Conservation (phyloP, 75 land plant genomes). For the Pinus tabuliformis region DNA sequence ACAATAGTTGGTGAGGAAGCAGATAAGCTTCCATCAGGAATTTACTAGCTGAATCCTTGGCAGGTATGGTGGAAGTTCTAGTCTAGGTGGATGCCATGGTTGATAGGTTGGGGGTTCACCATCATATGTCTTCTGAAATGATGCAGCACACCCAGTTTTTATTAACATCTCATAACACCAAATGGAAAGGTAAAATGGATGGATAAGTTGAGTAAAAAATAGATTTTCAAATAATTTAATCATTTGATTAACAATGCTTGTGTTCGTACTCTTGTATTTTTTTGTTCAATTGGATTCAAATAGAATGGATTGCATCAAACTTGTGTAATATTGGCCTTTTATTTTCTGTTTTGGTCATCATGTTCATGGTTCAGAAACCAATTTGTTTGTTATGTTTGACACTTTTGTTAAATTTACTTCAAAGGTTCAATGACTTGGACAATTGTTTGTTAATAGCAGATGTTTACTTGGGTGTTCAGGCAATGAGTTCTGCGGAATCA, state of each 20-base stretch:
- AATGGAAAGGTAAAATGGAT: background rate
- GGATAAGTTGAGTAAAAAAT: background rate
- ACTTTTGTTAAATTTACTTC: background rate
- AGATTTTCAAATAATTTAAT: background rate
- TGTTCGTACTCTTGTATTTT: background rate
- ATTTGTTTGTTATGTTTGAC: background rate
- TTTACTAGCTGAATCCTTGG: background rate
- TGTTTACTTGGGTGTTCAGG: constrained; percentile 5
- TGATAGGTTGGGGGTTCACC: background rate
- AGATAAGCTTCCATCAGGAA: background rate
- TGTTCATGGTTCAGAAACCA: background rate
- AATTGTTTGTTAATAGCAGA: constrained; percentile 1
- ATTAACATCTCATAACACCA: background rate
- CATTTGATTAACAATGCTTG: background rate
- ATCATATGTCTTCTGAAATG: background rate
- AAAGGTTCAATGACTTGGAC: background rate
- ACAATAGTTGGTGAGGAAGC: background rate
- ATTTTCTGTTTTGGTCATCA: background rate
- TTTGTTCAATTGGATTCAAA: background rate
- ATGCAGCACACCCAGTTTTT: background rate
- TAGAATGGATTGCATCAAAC: background rate
- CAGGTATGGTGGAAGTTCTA: background rate
- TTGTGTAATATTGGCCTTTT: background rate
- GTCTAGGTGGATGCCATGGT: background rate
- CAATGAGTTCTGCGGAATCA: background rate